These are phyloP conservation scores for Xylaria palmicola DNA, from an alignment of 495 filamentous ascomycete species.

Conservation along the genomic window DNA sequence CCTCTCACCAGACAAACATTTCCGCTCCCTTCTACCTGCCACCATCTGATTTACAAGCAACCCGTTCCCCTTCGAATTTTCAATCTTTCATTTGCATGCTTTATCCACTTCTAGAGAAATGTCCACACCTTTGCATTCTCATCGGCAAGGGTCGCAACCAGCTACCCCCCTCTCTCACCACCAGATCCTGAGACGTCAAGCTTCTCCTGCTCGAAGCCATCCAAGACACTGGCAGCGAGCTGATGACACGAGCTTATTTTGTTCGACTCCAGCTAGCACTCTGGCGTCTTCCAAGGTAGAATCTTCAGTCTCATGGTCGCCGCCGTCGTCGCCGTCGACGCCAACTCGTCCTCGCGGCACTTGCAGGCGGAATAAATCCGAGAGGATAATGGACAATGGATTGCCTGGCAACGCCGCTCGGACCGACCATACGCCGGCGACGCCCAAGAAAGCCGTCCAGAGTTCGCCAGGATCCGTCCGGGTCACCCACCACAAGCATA, in stretches of 20 bases:
- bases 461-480: not conserved
- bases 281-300: not conserved
- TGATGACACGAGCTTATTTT: not conserved
- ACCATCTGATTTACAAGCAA: too few species aligned
- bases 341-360: not conserved
- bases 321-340: not conserved
- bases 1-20: too few species aligned
- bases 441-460: not conserved
- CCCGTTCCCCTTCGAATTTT: too few species aligned
- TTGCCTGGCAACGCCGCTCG: not conserved
- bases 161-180: not conserved
- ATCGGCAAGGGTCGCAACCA: not conserved
- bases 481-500: not conserved
- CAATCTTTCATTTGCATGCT: too few species aligned
- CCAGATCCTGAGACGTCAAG: not conserved
- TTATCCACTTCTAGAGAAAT: too few species aligned
- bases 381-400: not conserved
- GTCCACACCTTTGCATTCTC: not conserved
- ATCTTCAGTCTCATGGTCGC: too few species aligned
- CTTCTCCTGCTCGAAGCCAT: not conserved
- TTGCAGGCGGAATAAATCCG: not conserved
- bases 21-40: too few species aligned
- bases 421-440: not conserved
- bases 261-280: not conserved
- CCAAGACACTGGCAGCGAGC: not conserved